phyloP scores from a whole-genome alignment of 2,329 filamentous ascomycete genomes.

The Lasiodiplodia sp. region DNA sequence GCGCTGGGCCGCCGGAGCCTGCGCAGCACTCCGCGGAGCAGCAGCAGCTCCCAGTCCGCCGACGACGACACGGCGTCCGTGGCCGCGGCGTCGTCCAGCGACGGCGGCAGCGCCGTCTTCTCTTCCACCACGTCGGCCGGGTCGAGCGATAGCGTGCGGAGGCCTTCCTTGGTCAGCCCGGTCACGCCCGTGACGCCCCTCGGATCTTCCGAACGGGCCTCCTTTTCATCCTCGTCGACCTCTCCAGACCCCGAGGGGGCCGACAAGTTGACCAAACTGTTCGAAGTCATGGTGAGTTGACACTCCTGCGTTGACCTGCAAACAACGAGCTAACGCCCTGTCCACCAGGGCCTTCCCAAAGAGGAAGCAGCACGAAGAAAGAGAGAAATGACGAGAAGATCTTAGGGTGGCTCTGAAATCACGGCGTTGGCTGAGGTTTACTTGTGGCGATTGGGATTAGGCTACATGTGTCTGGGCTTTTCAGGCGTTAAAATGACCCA shows the following conservation, averaged over 20 bases:
- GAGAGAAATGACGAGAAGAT: neutral
- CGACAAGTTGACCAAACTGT: constrained; percentile 5
- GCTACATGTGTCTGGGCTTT: neutral
- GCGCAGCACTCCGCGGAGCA: neutral
- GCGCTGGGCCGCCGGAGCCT: neutral
- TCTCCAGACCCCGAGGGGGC: neutral
- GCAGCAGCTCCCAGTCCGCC: neutral
- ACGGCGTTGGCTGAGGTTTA: neutral
- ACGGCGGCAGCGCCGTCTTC: neutral
- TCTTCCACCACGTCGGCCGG: neutral
- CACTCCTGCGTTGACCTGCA: neutral
- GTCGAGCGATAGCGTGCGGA: neutral
- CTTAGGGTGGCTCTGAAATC: neutral
- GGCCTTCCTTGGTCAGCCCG: neutral
- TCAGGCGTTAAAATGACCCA: neutral
- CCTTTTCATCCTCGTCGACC: neutral
- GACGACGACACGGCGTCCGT: neutral
- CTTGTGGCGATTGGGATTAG: neutral
- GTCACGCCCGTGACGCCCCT: neutral
- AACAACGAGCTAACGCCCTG: neutral
- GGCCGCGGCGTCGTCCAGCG: neutral
- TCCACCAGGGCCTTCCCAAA: constrained; percentile 10
- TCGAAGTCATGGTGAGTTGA: constrained; percentile 17
- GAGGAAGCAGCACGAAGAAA: constrained; percentile 3
- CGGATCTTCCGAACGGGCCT: neutral